Percentiles rank a stretch among this genome's conserved stretches.
These are phyloP conservation scores for Xylaria sp. DNA, from an alignment of 2,329 filamentous ascomycete species.

Conservation along the genomic window DNA sequence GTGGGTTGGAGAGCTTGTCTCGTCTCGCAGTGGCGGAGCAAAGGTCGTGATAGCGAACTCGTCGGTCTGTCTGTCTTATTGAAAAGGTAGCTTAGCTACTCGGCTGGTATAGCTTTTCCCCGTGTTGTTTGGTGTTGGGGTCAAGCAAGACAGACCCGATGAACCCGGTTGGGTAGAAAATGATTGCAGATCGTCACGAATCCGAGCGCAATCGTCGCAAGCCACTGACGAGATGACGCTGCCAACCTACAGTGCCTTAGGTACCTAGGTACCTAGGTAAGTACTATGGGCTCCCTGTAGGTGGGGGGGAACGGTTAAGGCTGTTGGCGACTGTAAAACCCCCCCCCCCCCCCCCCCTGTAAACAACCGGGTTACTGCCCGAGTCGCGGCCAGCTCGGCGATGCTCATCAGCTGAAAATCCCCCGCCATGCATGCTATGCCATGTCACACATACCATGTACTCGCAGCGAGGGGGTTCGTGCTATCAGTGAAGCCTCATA, in stretches of 20 bases:
- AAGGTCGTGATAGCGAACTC: conserved; percentile 6
- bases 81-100: no score
- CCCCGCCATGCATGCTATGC: not conserved
- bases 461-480: not conserved
- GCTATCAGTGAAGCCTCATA: not conserved
- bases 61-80: no score
- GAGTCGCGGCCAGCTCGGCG: conserved; percentile 5
- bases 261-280: not conserved
- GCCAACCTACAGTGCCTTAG: not conserved
- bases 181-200: conserved; percentile 16
- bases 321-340: not conserved
- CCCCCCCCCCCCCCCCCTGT: no score
- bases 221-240: conserved; percentile 8
- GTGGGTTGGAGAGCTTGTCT: no score
- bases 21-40: not conserved
- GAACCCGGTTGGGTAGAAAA: conserved; percentile 6
- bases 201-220: conserved; percentile 6
- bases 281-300: not conserved
- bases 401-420: conserved; percentile 7
- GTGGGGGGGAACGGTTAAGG: not conserved
- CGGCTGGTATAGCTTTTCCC: no score
- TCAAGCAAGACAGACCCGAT: not conserved
- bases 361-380: not conserved
- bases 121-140: not conserved
- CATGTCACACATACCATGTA: no score